Evolutionary conservation across 371 early-diverging fungal genomes (phyloP).

Genomic region (Mucor saturninus): DNA sequence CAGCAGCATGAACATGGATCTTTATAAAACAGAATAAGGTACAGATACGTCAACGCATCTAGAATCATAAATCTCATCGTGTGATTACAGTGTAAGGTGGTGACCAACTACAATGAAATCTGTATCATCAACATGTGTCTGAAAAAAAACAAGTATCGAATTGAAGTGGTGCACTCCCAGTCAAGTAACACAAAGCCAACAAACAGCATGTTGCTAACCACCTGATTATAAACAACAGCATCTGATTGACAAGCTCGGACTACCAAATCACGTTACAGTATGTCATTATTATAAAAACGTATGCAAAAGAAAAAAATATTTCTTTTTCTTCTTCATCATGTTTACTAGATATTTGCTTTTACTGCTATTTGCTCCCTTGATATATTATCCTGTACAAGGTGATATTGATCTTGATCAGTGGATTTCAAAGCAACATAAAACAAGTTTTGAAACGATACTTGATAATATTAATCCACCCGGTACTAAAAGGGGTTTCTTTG

Average conservation of each 20-base stretch:
- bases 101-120: too few species aligned
- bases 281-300: neutral
- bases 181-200: neutral
- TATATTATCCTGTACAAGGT: neutral
- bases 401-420: slow-evolving; percentile 11
- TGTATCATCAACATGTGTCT: too few species aligned
- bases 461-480: slow-evolving; percentile 46
- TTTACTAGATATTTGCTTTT: slow-evolving; percentile 2
- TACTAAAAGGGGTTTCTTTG: slow-evolving; percentile 38
- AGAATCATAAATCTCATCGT: too few species aligned
- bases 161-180: too few species aligned
- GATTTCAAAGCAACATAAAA: slow-evolving; percentile 28
- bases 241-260: neutral
- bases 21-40: too few species aligned
- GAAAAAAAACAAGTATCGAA: too few species aligned
- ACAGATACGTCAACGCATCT: too few species aligned
- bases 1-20: too few species aligned
- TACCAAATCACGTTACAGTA: neutral
- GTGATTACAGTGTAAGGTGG: too few species aligned
- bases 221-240: too few species aligned
- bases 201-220: too few species aligned
- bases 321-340: neutral
- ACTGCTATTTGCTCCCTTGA: neutral
- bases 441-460: slow-evolving; percentile 30
- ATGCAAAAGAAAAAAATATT: neutral